A percentile compares a stretch with the other conserved stretches of the same genome.
phyloP scores from a whole-genome alignment of 495 filamentous ascomycete genomes.

The Trichoderma virens region DNA sequence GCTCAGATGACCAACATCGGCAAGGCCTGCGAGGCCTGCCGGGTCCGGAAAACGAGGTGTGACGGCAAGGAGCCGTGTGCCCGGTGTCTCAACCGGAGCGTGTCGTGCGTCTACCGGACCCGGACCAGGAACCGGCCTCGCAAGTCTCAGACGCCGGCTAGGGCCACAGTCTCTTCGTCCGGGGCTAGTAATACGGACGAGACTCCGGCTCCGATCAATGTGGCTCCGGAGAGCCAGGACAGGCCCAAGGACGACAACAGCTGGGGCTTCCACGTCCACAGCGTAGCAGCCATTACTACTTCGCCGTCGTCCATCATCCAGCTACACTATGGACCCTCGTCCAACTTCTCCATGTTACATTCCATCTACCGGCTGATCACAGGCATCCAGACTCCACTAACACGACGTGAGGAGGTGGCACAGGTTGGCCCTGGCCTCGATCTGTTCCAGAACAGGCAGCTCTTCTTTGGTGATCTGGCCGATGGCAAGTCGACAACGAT shows the following conservation, averaged over 20 bases:
- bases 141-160: not conserved
- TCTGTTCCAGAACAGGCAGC: constrained; percentile 1
- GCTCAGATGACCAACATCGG: not conserved
- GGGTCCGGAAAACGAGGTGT: not conserved
- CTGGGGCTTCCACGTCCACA: constrained; percentile 4
- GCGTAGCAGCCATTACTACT: not conserved
- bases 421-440: not conserved
- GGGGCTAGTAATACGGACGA: not conserved
- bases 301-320: constrained; percentile 8
- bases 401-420: not conserved
- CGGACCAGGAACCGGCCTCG: constrained; percentile 4
- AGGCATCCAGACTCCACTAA: not conserved
- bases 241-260: not conserved
- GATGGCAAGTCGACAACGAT: not conserved
- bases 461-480: constrained; percentile 4
- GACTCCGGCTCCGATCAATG: not conserved
- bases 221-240: not conserved
- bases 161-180: not conserved
- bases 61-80: not conserved
- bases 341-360: constrained; percentile 4
- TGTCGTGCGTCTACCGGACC: not conserved
- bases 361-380: constrained; percentile 5
- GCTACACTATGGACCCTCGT: constrained; percentile 1
- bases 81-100: constrained; percentile 1
- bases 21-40: constrained; percentile 2